These are phyloP conservation scores for Pontederia paniculata DNA, from an alignment of 176 grass and related monocot species.

Conservation along the genomic window DNA sequence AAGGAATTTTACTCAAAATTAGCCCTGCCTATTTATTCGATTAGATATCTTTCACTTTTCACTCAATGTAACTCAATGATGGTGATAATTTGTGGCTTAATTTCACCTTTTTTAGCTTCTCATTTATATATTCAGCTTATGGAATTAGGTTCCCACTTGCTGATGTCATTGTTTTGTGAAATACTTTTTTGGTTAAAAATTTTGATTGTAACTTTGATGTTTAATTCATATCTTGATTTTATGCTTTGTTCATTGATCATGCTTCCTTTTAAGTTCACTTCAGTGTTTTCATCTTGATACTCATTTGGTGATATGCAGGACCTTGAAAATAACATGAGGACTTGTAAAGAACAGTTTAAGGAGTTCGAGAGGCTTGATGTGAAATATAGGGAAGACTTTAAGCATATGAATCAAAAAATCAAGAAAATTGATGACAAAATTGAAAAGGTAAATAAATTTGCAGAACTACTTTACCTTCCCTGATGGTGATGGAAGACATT, in stretches of 20 bases:
- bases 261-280: constrained; percentile 5
- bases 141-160: no score
- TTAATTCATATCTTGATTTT: background rate
- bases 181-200: no score
- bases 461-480: background rate
- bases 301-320: constrained; percentile 28
- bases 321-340: constrained; percentile 71
- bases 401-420: constrained; percentile 83
- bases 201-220: no score
- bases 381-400: constrained; percentile 76
- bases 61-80: no score
- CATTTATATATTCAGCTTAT: no score
- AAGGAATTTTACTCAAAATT: no score
- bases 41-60: no score
- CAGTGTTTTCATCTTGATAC: constrained; percentile 8
- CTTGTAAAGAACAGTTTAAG: constrained; percentile 89
- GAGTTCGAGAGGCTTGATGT: constrained; percentile 82
- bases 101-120: no score
- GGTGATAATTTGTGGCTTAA: no score
- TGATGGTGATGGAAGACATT: constrained; percentile 1
- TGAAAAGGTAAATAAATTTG: constrained; percentile 53
- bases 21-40: no score
- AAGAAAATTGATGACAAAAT: constrained; percentile 81
- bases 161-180: no score
- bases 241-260: background rate